Evolutionary conservation across 1,139 yeast genomes (phyloP).

Genomic region (Pichia sp.): DNA sequence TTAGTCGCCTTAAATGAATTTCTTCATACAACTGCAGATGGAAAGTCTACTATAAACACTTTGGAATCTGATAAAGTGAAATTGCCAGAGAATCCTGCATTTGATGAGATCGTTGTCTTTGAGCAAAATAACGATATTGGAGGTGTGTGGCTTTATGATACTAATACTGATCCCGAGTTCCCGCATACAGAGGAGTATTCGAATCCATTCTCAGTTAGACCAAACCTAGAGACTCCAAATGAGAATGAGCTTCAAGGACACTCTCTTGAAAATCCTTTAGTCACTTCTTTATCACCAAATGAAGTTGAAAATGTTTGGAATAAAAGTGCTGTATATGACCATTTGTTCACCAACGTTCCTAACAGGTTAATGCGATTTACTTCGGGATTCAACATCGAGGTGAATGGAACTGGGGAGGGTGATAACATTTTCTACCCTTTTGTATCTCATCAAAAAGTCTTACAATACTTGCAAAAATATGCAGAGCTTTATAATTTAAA

Average conservation of each 20-base stretch:
- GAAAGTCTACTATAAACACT: constrained; percentile 9
- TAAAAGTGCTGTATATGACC: constrained; percentile 32
- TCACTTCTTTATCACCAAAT: background rate
- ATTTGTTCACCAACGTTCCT: constrained; percentile 43
- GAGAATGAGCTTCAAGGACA: constrained; percentile 4
- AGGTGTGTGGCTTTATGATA: constrained; percentile 32
- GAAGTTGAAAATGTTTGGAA: constrained; percentile 29
- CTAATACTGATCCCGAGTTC: constrained; percentile 14
- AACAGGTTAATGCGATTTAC: constrained; percentile 38
- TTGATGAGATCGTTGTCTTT: constrained; percentile 31
- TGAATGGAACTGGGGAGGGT: constrained; percentile 7
- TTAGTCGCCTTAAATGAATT: constrained; percentile 15
- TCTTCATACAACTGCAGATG: constrained; percentile 14
- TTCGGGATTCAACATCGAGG: constrained; percentile 17
- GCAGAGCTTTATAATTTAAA: constrained; percentile 27
- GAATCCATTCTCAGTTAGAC: constrained; percentile 14
- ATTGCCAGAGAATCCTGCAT: constrained; percentile 20
- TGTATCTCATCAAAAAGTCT: constrained; percentile 33
- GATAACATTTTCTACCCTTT: constrained; percentile 37
- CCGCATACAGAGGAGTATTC: constrained; percentile 15
- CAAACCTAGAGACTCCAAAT: constrained; percentile 7
- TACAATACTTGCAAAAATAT: constrained; percentile 27
- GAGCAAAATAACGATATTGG: constrained; percentile 39
- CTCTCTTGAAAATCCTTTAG: background rate
- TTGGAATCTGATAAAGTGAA: constrained; percentile 5